Percentiles rank a stretch among this genome's conserved stretches.
These are phyloP conservation scores for Phytopythium sindhum DNA, from an alignment of 352 stramenopile genomes.

Conservation along the genomic window DNA sequence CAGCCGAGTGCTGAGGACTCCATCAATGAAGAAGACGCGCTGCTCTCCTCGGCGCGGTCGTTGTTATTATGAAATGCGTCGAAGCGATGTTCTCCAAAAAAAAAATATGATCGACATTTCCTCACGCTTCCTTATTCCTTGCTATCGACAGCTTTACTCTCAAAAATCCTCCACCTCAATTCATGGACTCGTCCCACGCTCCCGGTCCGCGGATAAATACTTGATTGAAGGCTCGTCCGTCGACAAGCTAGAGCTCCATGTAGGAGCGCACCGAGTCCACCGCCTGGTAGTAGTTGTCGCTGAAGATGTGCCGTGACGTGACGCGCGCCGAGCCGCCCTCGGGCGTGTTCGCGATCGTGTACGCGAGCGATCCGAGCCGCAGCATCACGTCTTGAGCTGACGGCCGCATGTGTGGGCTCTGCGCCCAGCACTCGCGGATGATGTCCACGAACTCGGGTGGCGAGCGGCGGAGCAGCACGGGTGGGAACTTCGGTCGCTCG, in stretches of 20 bases:
- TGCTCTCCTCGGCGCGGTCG: too few relatives aligned
- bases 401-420: slow-evolving; percentile 44
- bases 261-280: slow-evolving; percentile 62
- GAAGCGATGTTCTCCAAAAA: neutral
- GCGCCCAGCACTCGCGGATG: slow-evolving; percentile 58
- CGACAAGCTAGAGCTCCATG: slow-evolving; percentile 7
- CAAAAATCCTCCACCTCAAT: neutral
- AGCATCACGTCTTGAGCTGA: slow-evolving; percentile 69
- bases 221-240: neutral
- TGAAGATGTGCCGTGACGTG: slow-evolving; percentile 54
- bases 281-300: slow-evolving; percentile 69
- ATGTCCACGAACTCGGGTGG: slow-evolving; percentile 65
- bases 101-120: neutral
- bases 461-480: slow-evolving; percentile 38
- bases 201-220: slow-evolving; percentile 3
- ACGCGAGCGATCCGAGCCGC: slow-evolving; percentile 53
- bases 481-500: slow-evolving; percentile 48
- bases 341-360: slow-evolving; percentile 38
- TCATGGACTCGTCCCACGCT: neutral
- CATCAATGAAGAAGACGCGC: too few relatives aligned
- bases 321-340: slow-evolving; percentile 29
- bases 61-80: neutral
- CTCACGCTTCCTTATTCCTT: neutral
- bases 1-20: slow-evolving; percentile 2
- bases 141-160: neutral